Base-by-base conservation (phyloP, 371 early-diverging fungal genomes). In the Nematocida homosporus region DNA sequence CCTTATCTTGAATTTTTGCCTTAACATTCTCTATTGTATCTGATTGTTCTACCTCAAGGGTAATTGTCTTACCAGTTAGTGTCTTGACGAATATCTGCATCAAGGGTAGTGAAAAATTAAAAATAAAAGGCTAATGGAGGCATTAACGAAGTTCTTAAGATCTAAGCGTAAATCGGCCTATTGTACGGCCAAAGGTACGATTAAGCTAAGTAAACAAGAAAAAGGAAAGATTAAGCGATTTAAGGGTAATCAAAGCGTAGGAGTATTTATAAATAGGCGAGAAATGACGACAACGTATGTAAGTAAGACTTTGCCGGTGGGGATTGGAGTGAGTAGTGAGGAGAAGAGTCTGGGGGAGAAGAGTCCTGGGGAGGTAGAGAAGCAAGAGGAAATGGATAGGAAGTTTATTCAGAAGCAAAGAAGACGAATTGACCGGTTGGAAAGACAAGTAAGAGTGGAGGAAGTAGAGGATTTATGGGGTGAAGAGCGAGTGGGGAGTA, bases 1-100 rank as follows among this genome's bases (percentile, higher is more conserved):
- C 95, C 89, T 94, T 94, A 87, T 95, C 94, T 86, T 95, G 95
- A 75, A 95, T 95, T 88, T 93, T 94, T 78, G 87, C 84, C 88
- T 95, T 95, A 81, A 95, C 94, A 77, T 92, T 90, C 48, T 93
- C 90, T 83, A 94, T 93, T 81, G 91, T 90, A 82, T 95, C 95
- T 20, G 88, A 87, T n/a, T 90, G 87, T 86, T 93, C 94, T 47
- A 95, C 94, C 86, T 95, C 95, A 41, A 95, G 88, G 67, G 94
- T 93, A 81, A 93, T 94, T 79, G 94, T 93, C 87, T 93, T 93
- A 79, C 93, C 95, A 64, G 95, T 94, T 60, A 95, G 90, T 81
- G 95, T 95, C 88, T 94, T 95, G 75, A 95, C 93, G 82, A 94
- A 94, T 82, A 91, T 91, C 84, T 91, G 91, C 88, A 90, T 89